These are phyloP conservation scores for Microbotryum intermedium DNA, from an alignment of 1,284 basidiomycete genomes.

Conservation along the genomic window DNA sequence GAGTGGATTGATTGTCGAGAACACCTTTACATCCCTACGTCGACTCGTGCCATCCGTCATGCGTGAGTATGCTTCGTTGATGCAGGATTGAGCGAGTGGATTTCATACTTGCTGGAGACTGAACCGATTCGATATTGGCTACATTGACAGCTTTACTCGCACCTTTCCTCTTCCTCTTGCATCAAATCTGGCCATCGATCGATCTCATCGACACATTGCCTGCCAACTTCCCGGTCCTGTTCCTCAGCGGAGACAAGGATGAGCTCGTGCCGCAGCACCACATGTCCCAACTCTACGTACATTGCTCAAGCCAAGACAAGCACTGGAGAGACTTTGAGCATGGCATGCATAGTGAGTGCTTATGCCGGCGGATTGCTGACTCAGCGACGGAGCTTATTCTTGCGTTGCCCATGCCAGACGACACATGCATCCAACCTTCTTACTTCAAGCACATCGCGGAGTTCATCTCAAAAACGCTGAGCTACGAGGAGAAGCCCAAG, in stretches of 20 bases:
- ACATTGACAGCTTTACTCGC: conserved; percentile 46
- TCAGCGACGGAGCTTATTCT: background rate
- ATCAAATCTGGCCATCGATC: conserved; percentile 64
- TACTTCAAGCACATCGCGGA: conserved; percentile 19
- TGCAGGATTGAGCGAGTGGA: no score
- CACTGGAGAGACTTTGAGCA: conserved; percentile 36
- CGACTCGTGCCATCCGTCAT: conserved; percentile 1
- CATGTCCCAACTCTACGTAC: conserved; percentile 67
- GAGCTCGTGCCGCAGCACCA: conserved; percentile 77
- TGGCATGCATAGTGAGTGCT: conserved; percentile 28
- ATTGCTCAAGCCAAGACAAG: conserved; percentile 45
- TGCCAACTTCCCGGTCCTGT: conserved; percentile 64
- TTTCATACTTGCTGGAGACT: no score
- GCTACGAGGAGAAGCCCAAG: no score
- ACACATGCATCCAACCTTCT: conserved; percentile 24
- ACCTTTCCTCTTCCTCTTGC: conserved; percentile 69
- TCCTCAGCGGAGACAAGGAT: conserved; percentile 69
- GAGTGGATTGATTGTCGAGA: conserved; percentile 78
- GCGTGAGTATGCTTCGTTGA: no score
- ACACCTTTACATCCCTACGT: conserved; percentile 73
- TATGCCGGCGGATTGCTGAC: background rate
- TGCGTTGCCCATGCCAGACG: conserved; percentile 7
- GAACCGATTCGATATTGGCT: no score
- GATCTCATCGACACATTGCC: conserved; percentile 12
- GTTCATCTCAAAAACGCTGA: conserved; percentile 7